Evolutionary conservation across 345 rosid genomes (phyloP).

Genomic region (Anacardium occidentale): DNA sequence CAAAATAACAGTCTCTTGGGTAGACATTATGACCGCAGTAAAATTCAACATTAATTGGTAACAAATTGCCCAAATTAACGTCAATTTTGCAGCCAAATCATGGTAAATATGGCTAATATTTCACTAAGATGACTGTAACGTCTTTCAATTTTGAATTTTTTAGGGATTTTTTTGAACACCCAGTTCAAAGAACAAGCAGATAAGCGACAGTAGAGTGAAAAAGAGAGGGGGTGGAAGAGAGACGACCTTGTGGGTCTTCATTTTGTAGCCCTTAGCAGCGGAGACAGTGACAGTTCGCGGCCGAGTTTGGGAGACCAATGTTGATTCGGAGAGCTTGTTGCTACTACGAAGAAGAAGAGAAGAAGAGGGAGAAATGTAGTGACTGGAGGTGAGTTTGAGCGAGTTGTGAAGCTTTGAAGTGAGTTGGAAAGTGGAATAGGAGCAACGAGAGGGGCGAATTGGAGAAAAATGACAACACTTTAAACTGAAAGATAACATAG

Average conservation of each 20-base stretch:
- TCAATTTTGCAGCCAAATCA: too few relatives aligned
- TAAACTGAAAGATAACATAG: constrained; percentile 40
- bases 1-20: too few relatives aligned
- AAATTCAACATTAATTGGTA: too few relatives aligned
- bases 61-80: too few relatives aligned
- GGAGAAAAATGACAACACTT: constrained; percentile 30
- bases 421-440: constrained; percentile 30
- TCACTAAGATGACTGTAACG: too few relatives aligned
- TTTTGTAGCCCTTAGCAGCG: constrained; percentile 85
- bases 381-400: constrained; percentile 50
- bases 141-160: background rate
- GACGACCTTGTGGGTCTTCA: constrained; percentile 93
- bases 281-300: constrained; percentile 55
- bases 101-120: too few relatives aligned
- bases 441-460: constrained; percentile 28
- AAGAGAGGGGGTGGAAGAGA: constrained; percentile 27
- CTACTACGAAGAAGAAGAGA: constrained; percentile 31
- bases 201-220: background rate
- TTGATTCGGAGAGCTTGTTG: constrained; percentile 25
- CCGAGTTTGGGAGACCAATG: constrained; percentile 31
- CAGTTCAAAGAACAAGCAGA: background rate
- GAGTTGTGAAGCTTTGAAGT: constrained; percentile 36
- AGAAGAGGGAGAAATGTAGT: constrained; percentile 47
- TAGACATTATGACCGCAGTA: too few relatives aligned
- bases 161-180: background rate